These are phyloP conservation scores for Trichoderma sp. DNA, from an alignment of 2,329 filamentous ascomycete species.

Conservation along the genomic window DNA sequence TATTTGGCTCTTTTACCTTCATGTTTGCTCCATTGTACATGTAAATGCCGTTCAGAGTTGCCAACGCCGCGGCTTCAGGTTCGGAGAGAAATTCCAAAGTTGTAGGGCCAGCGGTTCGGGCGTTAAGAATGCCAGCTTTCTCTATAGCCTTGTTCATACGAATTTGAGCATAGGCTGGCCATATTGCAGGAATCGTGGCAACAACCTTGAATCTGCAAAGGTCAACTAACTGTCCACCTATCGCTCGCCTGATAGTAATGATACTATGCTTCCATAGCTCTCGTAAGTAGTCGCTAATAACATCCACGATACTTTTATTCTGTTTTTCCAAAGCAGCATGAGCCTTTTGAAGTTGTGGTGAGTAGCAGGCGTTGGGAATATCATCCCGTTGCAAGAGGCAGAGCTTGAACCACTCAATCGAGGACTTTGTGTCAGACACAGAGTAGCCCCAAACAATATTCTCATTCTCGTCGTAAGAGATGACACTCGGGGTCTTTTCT, in stretches of 20 bases:
- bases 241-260: slow-evolving; percentile 35
- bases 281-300: slow-evolving; percentile 41
- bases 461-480: slow-evolving; percentile 32
- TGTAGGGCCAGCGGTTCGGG: slow-evolving; percentile 38
- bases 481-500: slow-evolving; percentile 40
- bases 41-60: slow-evolving; percentile 40
- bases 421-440: slow-evolving; percentile 32
- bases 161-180: slow-evolving; percentile 45
- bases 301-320: slow-evolving; percentile 35
- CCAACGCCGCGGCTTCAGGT: slow-evolving; percentile 51
- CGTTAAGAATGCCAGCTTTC: slow-evolving; percentile 44
- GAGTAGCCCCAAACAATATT: slow-evolving; percentile 40
- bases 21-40: slow-evolving; percentile 31
- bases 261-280: slow-evolving; percentile 42
- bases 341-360: slow-evolving; percentile 33
- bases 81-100: slow-evolving; percentile 45
- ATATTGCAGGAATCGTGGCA: slow-evolving; percentile 52
- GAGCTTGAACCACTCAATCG: slow-evolving; percentile 49
- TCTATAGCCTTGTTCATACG: slow-evolving; percentile 44
- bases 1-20: slow-evolving; percentile 26
- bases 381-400: slow-evolving; percentile 43
- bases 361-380: slow-evolving; percentile 34
- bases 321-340: background rate
- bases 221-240: slow-evolving; percentile 34
- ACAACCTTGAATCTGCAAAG: slow-evolving; percentile 43